phyloP scores from a whole-genome alignment of 306 rosid genomes.

The Rosa multiflora region DNA sequence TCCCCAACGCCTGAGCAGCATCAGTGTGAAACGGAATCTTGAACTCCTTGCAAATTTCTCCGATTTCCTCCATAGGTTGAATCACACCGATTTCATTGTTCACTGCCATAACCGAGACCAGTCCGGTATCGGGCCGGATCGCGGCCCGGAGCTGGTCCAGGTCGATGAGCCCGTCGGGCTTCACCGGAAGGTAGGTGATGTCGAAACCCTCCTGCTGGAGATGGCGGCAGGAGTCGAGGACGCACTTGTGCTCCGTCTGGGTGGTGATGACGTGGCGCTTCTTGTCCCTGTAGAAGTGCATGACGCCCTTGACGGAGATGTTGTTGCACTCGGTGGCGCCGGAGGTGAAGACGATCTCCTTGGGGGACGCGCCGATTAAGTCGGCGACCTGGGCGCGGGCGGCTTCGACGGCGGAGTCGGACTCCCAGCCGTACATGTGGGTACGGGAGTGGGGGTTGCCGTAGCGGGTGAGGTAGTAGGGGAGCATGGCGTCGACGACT shows the following conservation, averaged over 20 bases:
- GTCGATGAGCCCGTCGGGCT: slow-evolving; percentile 67
- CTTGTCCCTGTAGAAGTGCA: slow-evolving; percentile 85
- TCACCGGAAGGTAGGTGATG: slow-evolving; percentile 72
- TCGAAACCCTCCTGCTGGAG: slow-evolving; percentile 93
- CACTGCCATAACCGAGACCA: slow-evolving; percentile 89
- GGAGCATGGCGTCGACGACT: slow-evolving; percentile 92
- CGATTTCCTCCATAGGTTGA: slow-evolving; percentile 86
- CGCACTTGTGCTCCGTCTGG: slow-evolving; percentile 98
- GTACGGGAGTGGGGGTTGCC: slow-evolving; percentile 97
- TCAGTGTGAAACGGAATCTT: slow-evolving; percentile 81
- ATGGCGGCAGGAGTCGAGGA: slow-evolving; percentile 88
- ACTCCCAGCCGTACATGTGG: slow-evolving; percentile 92
- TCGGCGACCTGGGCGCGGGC: slow-evolving; percentile 81
- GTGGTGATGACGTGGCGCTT: slow-evolving; percentile 78
- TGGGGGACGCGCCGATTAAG: slow-evolving; percentile 69
- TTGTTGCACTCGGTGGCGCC: slow-evolving; percentile 93
- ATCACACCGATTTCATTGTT: slow-evolving; percentile 93
- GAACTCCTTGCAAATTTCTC: slow-evolving; percentile 72
- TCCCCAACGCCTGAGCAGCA: slow-evolving; percentile 97
- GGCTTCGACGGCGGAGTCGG: slow-evolving; percentile 79
- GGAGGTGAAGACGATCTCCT: slow-evolving; percentile 82
- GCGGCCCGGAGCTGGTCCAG: slow-evolving; percentile 60
- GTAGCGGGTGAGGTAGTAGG: slow-evolving; percentile 57
- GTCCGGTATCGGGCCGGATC: slow-evolving; percentile 79
- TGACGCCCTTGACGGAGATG: slow-evolving; percentile 74